These are phyloP conservation scores for Daldinia childiae DNA, from an alignment of 495 filamentous ascomycete species.

Conservation along the genomic window DNA sequence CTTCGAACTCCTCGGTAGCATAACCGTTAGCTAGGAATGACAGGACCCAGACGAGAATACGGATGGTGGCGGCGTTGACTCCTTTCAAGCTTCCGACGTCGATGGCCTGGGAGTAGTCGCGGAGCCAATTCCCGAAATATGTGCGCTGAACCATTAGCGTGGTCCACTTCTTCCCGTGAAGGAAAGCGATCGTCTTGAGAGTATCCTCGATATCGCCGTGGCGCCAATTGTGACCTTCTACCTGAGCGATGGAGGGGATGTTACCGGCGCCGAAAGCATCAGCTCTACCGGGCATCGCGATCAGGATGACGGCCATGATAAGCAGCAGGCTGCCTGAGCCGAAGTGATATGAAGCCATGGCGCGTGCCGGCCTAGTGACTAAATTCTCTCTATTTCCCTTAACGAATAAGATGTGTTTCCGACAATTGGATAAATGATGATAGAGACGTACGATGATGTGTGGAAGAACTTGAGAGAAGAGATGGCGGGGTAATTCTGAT, in stretches of 20 bases:
- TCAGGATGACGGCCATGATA: constrained; percentile 59
- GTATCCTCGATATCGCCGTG: constrained; percentile 96
- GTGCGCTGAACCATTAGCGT: constrained; percentile 86
- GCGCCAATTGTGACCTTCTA: constrained; percentile 95
- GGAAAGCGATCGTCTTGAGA: constrained; percentile 86
- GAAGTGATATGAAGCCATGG: constrained; percentile 53
- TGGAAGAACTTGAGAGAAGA: background rate
- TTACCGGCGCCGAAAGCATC: constrained; percentile 95
- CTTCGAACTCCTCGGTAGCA: constrained; percentile 96
- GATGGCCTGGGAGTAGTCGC: constrained; percentile 86
- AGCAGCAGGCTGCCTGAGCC: constrained; percentile 58
- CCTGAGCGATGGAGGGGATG: constrained; percentile 89
- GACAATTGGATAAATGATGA: background rate
- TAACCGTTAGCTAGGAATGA: constrained; percentile 95
- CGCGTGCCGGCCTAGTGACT: constrained; percentile 5
- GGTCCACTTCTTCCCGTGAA: constrained; percentile 95
- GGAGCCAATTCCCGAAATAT: constrained; percentile 88
- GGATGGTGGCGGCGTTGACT: constrained; percentile 88
- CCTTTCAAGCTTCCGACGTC: constrained; percentile 91
- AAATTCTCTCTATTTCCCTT: background rate
- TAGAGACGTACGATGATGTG: background rate
- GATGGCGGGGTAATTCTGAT: constrained; percentile 2
- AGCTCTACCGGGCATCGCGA: constrained; percentile 70
- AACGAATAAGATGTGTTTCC: background rate
- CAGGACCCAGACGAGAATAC: constrained; percentile 89